Conservation (phyloP, 768 basidiomycete genomes). For the Tricholoma sp. region DNA sequence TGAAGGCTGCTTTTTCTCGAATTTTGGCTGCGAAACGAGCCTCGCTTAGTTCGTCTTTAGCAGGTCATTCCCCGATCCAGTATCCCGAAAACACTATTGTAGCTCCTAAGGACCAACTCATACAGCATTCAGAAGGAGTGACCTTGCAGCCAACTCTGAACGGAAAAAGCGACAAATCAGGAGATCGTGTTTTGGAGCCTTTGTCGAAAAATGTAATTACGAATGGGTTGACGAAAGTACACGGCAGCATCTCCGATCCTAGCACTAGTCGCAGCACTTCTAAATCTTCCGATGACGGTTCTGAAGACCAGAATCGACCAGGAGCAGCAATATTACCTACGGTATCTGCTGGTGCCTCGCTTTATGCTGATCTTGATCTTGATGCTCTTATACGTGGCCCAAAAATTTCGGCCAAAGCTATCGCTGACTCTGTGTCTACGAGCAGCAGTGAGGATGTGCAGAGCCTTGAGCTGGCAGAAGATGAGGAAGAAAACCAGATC, state of each 20-base stretch:
- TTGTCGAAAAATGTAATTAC: not conserved
- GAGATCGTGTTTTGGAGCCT: not conserved
- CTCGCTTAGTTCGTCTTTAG: not conserved
- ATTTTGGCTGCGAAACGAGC: constrained; percentile 13
- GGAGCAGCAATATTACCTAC: constrained; percentile 17
- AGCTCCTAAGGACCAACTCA: not conserved
- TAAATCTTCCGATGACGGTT: constrained; percentile 4
- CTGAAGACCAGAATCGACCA: constrained; percentile 1
- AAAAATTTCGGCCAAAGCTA: constrained; percentile 18
- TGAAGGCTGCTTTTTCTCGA: constrained; percentile 8
- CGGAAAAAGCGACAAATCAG: not conserved
- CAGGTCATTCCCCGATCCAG: not conserved
- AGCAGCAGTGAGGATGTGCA: constrained; percentile 40
- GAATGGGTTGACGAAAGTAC: not conserved
- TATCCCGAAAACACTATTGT: not conserved
- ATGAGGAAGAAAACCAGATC: constrained; percentile 19
- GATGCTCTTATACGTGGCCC: constrained; percentile 36
- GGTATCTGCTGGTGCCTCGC: constrained; percentile 16
- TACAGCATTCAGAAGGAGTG: not conserved
- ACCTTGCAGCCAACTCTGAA: not conserved
- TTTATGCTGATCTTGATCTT: constrained; percentile 27
- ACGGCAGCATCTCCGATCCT: not conserved
- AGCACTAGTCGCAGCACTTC: not conserved
- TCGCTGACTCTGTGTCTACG: constrained; percentile 31
- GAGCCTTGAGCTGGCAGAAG: constrained; percentile 29